A percentile compares a stretch with the other conserved stretches of the same genome.
These are phyloP conservation scores for Zychaea mexicana DNA, from an alignment of 371 early-diverging fungal species.

Conservation along the genomic window DNA sequence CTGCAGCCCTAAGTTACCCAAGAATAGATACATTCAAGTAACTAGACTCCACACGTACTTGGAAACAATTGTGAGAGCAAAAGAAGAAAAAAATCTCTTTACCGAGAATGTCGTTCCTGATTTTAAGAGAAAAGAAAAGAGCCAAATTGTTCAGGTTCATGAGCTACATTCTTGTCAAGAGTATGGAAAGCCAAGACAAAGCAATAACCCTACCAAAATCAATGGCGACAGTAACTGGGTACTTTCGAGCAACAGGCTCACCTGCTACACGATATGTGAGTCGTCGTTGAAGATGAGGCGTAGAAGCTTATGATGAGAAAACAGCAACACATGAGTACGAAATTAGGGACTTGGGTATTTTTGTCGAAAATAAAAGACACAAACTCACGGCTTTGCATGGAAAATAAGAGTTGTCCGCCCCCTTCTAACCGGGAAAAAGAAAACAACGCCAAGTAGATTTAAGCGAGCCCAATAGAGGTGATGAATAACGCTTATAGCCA, in stretches of 20 bases:
- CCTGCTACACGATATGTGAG: background rate
- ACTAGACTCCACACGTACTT: too few relatives aligned
- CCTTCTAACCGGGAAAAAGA: background rate
- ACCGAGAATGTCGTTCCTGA: slow-evolving; percentile 28
- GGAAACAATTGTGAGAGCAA: too few relatives aligned
- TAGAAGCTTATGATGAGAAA: background rate
- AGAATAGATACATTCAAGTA: background rate
- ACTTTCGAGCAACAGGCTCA: background rate
- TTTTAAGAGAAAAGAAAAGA: background rate
- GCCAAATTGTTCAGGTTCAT: too few relatives aligned
- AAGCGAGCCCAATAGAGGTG: too few relatives aligned
- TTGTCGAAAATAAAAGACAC: background rate
- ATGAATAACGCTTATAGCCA: too few relatives aligned
- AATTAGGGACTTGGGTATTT: too few relatives aligned
- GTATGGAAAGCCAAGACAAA: background rate
- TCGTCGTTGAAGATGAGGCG: background rate
- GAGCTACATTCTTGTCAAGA: background rate
- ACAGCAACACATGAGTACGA: background rate
- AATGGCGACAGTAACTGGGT: slow-evolving; percentile 22
- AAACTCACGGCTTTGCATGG: background rate
- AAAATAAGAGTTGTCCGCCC: background rate
- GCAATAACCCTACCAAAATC: slow-evolving; percentile 21
- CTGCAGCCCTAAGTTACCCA: slow-evolving; percentile 23
- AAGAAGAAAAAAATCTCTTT: too few relatives aligned
- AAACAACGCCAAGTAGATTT: background rate